phyloP scores from a whole-genome alignment of 202 grass and related monocot species.

The Eragrostis tef region DNA sequence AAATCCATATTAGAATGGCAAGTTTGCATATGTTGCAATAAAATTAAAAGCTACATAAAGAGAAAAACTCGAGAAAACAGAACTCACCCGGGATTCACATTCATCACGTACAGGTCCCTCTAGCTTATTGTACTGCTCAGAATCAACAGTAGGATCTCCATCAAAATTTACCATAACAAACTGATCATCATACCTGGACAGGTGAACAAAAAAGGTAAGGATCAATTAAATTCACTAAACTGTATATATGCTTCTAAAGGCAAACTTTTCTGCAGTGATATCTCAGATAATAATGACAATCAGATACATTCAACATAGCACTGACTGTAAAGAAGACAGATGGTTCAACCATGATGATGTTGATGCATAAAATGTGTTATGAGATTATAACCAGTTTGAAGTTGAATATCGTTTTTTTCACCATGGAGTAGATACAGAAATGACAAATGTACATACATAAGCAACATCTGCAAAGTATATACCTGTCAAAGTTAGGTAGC shows the following conservation, averaged over 20 bases:
- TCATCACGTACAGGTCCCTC: slow-evolving; percentile 69
- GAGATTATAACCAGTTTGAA: slow-evolving; percentile 21
- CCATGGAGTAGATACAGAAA: slow-evolving; percentile 14
- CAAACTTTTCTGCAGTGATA: slow-evolving; percentile 1
- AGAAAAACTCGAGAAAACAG: slow-evolving; percentile 29
- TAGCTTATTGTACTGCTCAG: slow-evolving; percentile 87
- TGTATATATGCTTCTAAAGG: slow-evolving; percentile 11
- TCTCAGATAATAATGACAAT: not conserved
- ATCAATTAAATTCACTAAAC: slow-evolving; percentile 21
- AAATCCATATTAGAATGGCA: not conserved
- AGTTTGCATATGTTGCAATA: not conserved
- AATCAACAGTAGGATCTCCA: slow-evolving; percentile 95
- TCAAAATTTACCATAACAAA: slow-evolving; percentile 99
- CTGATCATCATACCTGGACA: slow-evolving; percentile 74
- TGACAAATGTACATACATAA: slow-evolving; percentile 24
- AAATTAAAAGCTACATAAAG: slow-evolving; percentile 25
- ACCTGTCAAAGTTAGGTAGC: slow-evolving; percentile 92
- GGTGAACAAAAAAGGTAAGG: slow-evolving; percentile 34
- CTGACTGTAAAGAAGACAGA: not conserved
- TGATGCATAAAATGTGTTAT: not conserved
- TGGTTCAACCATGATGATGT: slow-evolving; percentile 15
- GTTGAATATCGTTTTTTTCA: not conserved
- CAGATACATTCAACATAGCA: slow-evolving; percentile 8
- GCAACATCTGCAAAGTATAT: slow-evolving; percentile 31
- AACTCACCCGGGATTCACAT: slow-evolving; percentile 77